phyloP scores from a whole-genome alignment of 2,329 filamentous ascomycete species.

The Colletotrichum sp. region DNA sequence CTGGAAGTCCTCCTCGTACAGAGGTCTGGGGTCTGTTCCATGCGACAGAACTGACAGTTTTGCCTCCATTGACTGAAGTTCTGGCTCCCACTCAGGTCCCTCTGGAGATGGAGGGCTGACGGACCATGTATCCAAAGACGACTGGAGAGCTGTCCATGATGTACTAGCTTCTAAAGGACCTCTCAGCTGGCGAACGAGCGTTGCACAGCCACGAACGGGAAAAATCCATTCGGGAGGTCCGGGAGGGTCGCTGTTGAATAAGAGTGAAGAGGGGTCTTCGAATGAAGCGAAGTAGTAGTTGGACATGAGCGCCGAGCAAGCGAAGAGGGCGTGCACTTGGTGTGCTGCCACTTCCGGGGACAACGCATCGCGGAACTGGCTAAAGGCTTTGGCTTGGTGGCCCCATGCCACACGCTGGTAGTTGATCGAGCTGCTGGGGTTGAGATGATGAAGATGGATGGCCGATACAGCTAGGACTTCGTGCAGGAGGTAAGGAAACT shows the following conservation, averaged over 20 bases:
- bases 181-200: background rate
- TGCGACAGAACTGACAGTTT: rapidly evolving
- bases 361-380: background rate
- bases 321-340: background rate
- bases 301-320: background rate
- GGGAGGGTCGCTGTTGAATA: background rate
- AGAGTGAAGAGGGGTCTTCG: background rate
- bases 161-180: background rate
- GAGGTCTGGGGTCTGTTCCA: rapidly evolving
- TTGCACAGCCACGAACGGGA: background rate
- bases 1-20: background rate
- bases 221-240: background rate
- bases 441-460: background rate
- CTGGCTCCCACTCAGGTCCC: background rate
- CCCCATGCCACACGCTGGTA: background rate
- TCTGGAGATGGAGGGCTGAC: background rate
- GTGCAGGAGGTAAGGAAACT: background rate
- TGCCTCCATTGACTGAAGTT: background rate
- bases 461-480: background rate
- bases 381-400: background rate
- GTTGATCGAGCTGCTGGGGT: background rate
- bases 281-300: background rate
- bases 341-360: background rate
- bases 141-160: background rate
- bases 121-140: background rate